Conservation (phyloP, 371 early-diverging fungal genomes). For the Mortierella sp. region DNA sequence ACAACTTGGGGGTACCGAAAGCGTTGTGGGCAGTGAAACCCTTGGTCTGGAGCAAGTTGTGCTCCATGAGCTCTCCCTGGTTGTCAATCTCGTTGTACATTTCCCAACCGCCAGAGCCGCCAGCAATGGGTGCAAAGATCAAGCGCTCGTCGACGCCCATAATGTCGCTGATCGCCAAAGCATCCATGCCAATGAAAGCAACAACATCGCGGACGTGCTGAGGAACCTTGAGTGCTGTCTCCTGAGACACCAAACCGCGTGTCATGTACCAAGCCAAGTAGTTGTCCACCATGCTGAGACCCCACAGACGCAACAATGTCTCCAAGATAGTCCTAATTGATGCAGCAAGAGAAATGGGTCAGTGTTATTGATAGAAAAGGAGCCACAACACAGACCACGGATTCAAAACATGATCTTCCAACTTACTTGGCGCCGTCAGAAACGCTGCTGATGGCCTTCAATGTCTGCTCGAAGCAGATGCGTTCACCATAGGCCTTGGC, state of each 20-base stretch:
- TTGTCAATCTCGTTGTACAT: conserved; percentile 70
- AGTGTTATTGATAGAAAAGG: not conserved
- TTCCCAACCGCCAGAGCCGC: conserved; percentile 71
- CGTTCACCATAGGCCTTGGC: conserved; percentile 74
- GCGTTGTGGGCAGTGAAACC: conserved; percentile 52
- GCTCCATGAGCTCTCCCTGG: conserved; percentile 58
- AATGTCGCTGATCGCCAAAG: conserved; percentile 60
- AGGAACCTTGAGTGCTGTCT: conserved; percentile 54
- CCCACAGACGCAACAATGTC: conserved; percentile 59
- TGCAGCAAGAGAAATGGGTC: too few species aligned
- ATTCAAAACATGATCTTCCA: not conserved
- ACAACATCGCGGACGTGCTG: conserved; percentile 56
- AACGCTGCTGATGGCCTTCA: conserved; percentile 44
- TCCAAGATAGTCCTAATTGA: conserved; percentile 46
- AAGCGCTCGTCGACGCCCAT: conserved; percentile 66
- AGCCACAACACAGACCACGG: not conserved
- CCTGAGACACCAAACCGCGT: conserved; percentile 56
- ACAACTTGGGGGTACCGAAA: conserved; percentile 49
- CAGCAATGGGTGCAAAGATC: conserved; percentile 75
- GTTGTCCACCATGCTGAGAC: conserved; percentile 56
- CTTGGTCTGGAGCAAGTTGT: conserved; percentile 32
- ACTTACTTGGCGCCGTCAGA: conserved; percentile 47
- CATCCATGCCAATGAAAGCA: conserved; percentile 58
- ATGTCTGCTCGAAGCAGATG: conserved; percentile 64
- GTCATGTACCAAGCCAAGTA: conserved; percentile 68